phyloP scores from a whole-genome alignment of 2,329 filamentous ascomycete genomes.

The Pochonia chlamydosporia region DNA sequence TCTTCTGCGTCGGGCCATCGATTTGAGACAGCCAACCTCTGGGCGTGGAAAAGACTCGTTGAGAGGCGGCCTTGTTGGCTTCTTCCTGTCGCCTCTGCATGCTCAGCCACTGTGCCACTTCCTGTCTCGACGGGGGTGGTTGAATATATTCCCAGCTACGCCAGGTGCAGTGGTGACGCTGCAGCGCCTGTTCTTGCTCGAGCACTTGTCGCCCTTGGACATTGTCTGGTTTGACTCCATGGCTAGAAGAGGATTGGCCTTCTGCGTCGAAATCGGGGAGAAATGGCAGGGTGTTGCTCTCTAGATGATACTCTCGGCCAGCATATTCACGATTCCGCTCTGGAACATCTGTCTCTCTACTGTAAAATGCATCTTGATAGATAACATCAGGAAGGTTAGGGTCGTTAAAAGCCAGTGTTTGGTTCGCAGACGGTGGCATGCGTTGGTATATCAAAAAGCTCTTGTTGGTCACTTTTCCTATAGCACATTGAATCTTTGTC shows the following conservation, averaged over 20 bases:
- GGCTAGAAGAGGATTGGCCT: conserved; percentile 47
- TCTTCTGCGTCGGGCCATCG: conserved; percentile 78
- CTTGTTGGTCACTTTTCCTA: background rate
- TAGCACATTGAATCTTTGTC: conserved; percentile 4
- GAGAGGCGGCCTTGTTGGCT: conserved; percentile 16
- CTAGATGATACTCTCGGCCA: conserved; percentile 75
- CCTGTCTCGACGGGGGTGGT: conserved; percentile 62
- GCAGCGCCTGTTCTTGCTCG: conserved; percentile 42
- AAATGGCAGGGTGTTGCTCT: conserved; percentile 70
- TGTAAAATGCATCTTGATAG: conserved; percentile 83
- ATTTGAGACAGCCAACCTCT: conserved; percentile 68
- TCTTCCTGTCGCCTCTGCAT: conserved; percentile 16
- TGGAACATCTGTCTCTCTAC: conserved; percentile 77
- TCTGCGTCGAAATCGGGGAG: conserved; percentile 71
- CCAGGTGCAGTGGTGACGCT: conserved; percentile 45
- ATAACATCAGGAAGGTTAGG: conserved; percentile 55
- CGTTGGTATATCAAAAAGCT: conserved; percentile 18
- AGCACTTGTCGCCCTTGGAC: conserved; percentile 45
- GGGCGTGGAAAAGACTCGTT: conserved; percentile 17
- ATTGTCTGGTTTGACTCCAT: conserved; percentile 43
- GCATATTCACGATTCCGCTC: conserved; percentile 75
- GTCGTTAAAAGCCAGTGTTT: conserved; percentile 18
- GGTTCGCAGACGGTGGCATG: conserved; percentile 19
- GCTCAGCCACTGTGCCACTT: conserved; percentile 66
- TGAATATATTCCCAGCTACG: conserved; percentile 69